Percentiles rank a stretch among this genome's conserved stretches.
phyloP scores from a whole-genome alignment of 768 basidiomycete species.

The Xanthoconium purpureum region DNA sequence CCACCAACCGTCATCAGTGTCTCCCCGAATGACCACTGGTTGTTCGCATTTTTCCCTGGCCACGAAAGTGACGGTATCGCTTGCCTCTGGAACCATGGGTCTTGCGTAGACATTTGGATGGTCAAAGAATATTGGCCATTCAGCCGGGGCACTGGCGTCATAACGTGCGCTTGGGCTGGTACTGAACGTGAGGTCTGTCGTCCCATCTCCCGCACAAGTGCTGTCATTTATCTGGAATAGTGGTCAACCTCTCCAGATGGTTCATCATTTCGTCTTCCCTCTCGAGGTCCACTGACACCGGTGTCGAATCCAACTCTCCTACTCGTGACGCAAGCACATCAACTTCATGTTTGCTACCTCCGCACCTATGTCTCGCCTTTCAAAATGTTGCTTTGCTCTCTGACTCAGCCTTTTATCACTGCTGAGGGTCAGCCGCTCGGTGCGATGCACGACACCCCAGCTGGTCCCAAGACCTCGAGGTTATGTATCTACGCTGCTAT shows the following conservation, averaged over 20 bases:
- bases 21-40: constrained; percentile 55
- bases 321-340: constrained; percentile 63
- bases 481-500: constrained; percentile 59
- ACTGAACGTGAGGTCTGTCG: constrained; percentile 54
- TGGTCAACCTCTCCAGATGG: constrained; percentile 50
- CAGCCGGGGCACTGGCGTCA: constrained; percentile 50
- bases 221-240: constrained; percentile 33
- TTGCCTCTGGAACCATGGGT: constrained; percentile 62
- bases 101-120: constrained; percentile 60
- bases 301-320: constrained; percentile 54
- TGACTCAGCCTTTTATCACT: constrained; percentile 41
- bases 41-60: constrained; percentile 76
- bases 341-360: constrained; percentile 52
- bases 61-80: constrained; percentile 53
- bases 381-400: constrained; percentile 47
- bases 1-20: constrained; percentile 63
- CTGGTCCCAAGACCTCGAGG: constrained; percentile 38
- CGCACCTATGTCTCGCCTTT: constrained; percentile 44
- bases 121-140: constrained; percentile 57
- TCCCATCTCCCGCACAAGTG: not conserved
- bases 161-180: constrained; percentile 63
- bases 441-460: constrained; percentile 28
- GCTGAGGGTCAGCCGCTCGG: constrained; percentile 34
- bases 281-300: constrained; percentile 54
- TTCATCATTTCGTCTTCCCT: constrained; percentile 52